Conservation (phyloP, 2,329 filamentous ascomycete genomes). For the Penicillium sp. region DNA sequence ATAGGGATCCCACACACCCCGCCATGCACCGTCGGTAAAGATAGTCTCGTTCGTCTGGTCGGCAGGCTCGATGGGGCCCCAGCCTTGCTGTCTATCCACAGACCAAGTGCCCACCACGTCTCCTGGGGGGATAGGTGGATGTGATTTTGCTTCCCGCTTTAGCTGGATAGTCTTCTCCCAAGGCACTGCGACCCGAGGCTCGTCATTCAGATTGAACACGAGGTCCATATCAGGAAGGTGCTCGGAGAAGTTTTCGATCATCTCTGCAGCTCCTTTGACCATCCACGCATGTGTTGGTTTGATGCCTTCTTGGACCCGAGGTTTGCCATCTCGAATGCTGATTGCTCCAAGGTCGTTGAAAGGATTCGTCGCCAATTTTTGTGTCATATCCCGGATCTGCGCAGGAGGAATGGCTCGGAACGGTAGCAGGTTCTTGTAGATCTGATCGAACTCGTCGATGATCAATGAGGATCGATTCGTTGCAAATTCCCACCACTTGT, state of each 20-base stretch:
- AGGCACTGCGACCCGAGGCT: slow-evolving; percentile 54
- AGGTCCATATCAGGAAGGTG: slow-evolving; percentile 61
- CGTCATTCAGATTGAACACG: slow-evolving; percentile 60
- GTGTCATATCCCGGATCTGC: slow-evolving; percentile 51
- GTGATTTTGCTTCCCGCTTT: slow-evolving; percentile 26
- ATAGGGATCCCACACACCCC: slow-evolving; percentile 39
- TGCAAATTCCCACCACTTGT: slow-evolving; percentile 57
- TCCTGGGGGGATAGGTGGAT: slow-evolving; percentile 17
- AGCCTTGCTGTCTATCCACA: slow-evolving; percentile 33
- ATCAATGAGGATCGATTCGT: slow-evolving; percentile 49
- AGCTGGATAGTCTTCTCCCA: slow-evolving; percentile 42
- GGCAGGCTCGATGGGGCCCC: slow-evolving; percentile 36
- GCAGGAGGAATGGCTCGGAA: slow-evolving; percentile 52
- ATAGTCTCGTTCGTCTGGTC: slow-evolving; percentile 32
- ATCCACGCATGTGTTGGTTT: slow-evolving; percentile 56
- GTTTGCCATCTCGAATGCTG: slow-evolving; percentile 52
- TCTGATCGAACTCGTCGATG: slow-evolving; percentile 59
- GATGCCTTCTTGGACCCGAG: slow-evolving; percentile 48
- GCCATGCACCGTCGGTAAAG: slow-evolving; percentile 41
- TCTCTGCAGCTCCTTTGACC: slow-evolving; percentile 50
- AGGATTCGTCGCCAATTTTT: slow-evolving; percentile 50
- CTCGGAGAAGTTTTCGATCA: slow-evolving; percentile 53
- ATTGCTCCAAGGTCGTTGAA: slow-evolving; percentile 56
- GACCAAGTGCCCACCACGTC: slow-evolving; percentile 35
- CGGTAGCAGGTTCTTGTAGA: slow-evolving; percentile 53